phyloP scores from a whole-genome alignment of 2,329 filamentous ascomycete genomes.

The Aspergillus eucalypticola region DNA sequence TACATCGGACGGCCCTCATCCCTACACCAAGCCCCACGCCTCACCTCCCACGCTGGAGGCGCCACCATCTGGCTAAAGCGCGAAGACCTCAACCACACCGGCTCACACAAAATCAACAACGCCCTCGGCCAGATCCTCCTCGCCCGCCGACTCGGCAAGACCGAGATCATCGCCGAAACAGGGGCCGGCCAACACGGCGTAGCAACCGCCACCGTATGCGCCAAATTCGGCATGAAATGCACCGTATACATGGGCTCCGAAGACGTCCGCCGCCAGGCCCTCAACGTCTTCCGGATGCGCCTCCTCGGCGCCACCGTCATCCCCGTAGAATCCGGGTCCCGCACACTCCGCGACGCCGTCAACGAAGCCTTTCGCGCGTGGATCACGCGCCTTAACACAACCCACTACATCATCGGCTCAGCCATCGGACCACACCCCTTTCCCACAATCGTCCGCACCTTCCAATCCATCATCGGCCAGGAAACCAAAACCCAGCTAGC shows the following conservation, averaged over 20 bases:
- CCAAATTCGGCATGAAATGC: conserved; percentile 95
- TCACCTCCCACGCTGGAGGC: conserved; percentile 83
- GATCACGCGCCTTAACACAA: conserved; percentile 84
- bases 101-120: conserved; percentile 98
- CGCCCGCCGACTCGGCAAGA: conserved; percentile 86
- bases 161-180: conserved; percentile 93
- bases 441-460: conserved; percentile 94
- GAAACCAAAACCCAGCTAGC: conserved; percentile 89
- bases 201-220: conserved; percentile 91
- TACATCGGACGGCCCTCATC: conserved; percentile 93
- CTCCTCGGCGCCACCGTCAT: conserved; percentile 87
- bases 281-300: conserved; percentile 96
- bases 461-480: conserved; percentile 91
- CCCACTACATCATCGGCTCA: conserved; percentile 94
- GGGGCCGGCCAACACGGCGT: conserved; percentile 96
- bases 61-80: conserved; percentile 97
- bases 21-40: conserved; percentile 77
- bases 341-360: conserved; percentile 77
- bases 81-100: conserved; percentile 94
- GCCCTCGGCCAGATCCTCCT: conserved; percentile 88
- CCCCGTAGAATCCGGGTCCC: conserved; percentile 80
- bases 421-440: conserved; percentile 95
- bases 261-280: conserved; percentile 86
- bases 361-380: conserved; percentile 90
- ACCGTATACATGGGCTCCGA: conserved; percentile 97